Conservation (phyloP, 2,329 filamentous ascomycete genomes). For the Chaetomium olivaceum region DNA sequence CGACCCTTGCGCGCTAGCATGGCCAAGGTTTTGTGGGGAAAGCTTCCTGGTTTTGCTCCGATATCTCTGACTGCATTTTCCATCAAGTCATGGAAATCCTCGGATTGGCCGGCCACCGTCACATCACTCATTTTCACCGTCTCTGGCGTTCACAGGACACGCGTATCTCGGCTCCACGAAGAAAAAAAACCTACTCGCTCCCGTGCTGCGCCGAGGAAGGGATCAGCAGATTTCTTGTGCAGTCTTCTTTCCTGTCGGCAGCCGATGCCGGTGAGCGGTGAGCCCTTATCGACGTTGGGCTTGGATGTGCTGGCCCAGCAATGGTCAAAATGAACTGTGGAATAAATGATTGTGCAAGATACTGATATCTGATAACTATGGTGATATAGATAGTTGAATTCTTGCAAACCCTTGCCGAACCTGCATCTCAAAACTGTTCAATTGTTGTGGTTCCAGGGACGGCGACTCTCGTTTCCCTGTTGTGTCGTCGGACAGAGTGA, state of each 20-base stretch:
- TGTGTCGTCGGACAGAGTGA: neutral
- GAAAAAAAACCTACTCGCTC: neutral
- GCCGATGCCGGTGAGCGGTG: conserved; percentile 9
- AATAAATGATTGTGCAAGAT: neutral
- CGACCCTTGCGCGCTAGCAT: neutral
- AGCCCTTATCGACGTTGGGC: neutral
- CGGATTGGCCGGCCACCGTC: conserved; percentile 20
- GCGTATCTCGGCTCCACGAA: conserved; percentile 8
- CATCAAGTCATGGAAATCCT: conserved; percentile 21
- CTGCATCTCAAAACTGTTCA: neutral
- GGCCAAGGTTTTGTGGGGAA: conserved; percentile 18
- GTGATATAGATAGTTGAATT: neutral
- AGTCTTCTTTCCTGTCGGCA: conserved; percentile 2
- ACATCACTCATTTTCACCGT: conserved; percentile 17
- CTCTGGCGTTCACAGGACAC: conserved; percentile 8
- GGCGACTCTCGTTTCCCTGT: neutral
- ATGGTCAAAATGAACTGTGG: neutral
- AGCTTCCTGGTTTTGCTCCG: conserved; percentile 7
- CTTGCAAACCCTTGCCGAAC: neutral
- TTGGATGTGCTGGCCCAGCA: neutral
- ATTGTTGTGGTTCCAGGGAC: too few relatives aligned
- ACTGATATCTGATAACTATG: neutral
- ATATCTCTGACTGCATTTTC: conserved; percentile 16
- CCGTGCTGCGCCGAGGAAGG: neutral
- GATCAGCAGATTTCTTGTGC: neutral